A percentile compares a stretch with the other conserved stretches of the same genome.
Conservation (phyloP, 495 filamentous ascomycete species). For the Podospora appendiculata region DNA sequence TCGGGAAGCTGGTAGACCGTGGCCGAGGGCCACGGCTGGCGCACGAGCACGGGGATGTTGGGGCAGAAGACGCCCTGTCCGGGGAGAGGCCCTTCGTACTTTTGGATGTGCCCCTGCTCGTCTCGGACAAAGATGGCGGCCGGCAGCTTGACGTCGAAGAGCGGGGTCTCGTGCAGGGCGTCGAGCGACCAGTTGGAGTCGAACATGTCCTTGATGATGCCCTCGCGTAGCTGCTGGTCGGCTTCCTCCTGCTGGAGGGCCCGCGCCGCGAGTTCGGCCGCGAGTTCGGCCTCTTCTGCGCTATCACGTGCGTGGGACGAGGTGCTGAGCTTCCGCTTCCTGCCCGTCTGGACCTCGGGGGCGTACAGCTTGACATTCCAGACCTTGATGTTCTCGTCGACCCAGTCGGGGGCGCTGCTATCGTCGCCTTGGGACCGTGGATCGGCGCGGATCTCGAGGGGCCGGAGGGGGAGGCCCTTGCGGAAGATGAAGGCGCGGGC, state of each 20-base stretch:
- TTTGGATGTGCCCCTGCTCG: conserved; percentile 53
- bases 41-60: conserved; percentile 66
- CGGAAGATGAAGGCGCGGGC: conserved; percentile 86
- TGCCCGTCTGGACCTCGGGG: neutral
- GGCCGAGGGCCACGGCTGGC: conserved; percentile 78
- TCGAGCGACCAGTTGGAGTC: conserved; percentile 68
- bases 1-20: conserved; percentile 53
- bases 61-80: conserved; percentile 40
- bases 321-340: conserved; percentile 13
- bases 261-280: conserved; percentile 3
- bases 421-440: conserved; percentile 8
- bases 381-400: conserved; percentile 67
- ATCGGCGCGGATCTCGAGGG: conserved; percentile 54
- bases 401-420: conserved; percentile 51
- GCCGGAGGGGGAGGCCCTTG: conserved; percentile 61
- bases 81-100: conserved; percentile 59
- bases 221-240: conserved; percentile 43
- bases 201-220: conserved; percentile 73
- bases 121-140: conserved; percentile 65
- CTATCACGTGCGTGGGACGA: conserved; percentile 43
- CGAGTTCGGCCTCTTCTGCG: conserved; percentile 35
- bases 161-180: conserved; percentile 51
- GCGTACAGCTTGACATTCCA: conserved; percentile 62
- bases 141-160: conserved; percentile 59
- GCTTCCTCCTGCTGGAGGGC: neutral